These are phyloP conservation scores for Mycogone perniciosa DNA, from an alignment of 2,329 filamentous ascomycete species.

Conservation along the genomic window DNA sequence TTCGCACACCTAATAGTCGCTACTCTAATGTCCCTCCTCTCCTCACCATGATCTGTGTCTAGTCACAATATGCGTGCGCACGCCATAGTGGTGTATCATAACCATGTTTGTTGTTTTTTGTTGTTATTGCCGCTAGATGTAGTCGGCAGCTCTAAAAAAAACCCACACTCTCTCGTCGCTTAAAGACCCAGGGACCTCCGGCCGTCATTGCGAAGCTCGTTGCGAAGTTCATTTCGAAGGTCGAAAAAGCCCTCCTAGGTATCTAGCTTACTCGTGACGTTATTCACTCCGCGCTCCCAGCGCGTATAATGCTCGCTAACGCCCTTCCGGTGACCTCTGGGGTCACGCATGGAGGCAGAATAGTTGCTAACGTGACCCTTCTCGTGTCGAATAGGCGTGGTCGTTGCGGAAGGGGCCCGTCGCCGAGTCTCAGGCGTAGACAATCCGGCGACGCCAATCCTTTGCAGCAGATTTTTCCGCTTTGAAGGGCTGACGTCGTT, in stretches of 20 bases:
- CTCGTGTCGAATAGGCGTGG: neutral
- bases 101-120: neutral
- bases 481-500: conserved; percentile 13
- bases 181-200: conserved; percentile 6
- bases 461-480: conserved; percentile 16
- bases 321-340: conserved; percentile 3
- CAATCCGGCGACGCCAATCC: conserved; percentile 7
- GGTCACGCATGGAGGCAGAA: neutral
- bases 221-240: neutral
- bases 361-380: neutral
- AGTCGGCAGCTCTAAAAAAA: no score
- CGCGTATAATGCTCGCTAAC: conserved; percentile 6
- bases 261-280: conserved; percentile 9
- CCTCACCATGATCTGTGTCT: conserved; percentile 1
- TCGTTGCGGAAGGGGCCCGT: neutral
- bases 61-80: conserved; percentile 3
- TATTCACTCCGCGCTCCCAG: no score
- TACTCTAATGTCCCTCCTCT: conserved; percentile 6
- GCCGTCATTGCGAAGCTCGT: neutral
- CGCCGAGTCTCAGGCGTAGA: neutral
- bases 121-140: no score
- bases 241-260: conserved; percentile 14
- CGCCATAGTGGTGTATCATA: conserved; percentile 5
- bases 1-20: conserved; percentile 4
- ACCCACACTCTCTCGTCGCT: neutral